phyloP scores from a whole-genome alignment of 306 rosid species.

The Abrus pulchellus region DNA sequence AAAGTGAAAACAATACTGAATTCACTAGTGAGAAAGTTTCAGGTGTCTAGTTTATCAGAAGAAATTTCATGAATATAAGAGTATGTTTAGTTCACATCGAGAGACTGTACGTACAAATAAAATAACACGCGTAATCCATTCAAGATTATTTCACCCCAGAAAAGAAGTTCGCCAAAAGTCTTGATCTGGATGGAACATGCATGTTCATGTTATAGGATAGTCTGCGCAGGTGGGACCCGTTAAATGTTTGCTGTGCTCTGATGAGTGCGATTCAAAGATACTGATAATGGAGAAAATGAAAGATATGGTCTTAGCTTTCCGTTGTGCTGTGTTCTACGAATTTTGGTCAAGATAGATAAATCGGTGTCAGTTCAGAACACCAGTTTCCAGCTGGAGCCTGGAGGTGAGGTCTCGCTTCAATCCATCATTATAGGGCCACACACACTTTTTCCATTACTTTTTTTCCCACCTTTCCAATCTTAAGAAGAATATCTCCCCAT shows the following conservation, averaged over 20 bases:
- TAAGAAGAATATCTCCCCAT: not conserved
- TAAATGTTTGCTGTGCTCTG: not conserved
- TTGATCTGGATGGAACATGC: too few species aligned
- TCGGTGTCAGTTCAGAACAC: constrained; percentile 8
- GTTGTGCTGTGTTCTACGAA: not conserved
- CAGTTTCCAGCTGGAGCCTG: constrained; percentile 22
- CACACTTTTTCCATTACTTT: not conserved
- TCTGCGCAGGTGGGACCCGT: too few species aligned
- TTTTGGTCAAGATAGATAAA: not conserved
- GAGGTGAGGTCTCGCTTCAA: not conserved
- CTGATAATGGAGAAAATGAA: not conserved
- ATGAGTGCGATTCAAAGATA: not conserved
- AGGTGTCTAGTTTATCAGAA: too few species aligned
- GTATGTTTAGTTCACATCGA: too few species aligned
- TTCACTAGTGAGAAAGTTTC: too few species aligned
- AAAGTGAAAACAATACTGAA: too few species aligned
- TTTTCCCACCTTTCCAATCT: not conserved
- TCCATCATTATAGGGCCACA: not conserved
- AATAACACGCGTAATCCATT: too few species aligned
- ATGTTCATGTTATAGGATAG: too few species aligned
- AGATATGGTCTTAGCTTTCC: not conserved
- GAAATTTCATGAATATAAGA: too few species aligned
- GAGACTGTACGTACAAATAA: too few species aligned
- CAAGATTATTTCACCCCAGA: too few species aligned
- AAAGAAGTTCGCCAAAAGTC: too few species aligned